phyloP scores from a whole-genome alignment of 1,284 basidiomycete genomes.

The Ceratobasidium theobromae region DNA sequence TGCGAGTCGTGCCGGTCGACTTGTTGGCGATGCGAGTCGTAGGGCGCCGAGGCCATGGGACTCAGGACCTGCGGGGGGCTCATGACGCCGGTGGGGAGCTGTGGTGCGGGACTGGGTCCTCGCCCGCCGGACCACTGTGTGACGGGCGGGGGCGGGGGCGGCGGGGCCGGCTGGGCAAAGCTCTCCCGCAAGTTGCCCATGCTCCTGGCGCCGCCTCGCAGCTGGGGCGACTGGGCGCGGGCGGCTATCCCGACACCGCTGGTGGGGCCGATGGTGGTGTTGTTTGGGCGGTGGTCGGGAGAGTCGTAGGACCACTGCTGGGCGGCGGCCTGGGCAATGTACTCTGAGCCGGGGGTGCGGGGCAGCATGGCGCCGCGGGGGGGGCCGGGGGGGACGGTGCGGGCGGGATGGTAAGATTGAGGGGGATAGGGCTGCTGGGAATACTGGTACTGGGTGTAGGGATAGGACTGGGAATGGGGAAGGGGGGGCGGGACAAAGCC shows the following conservation, averaged over 20 bases:
- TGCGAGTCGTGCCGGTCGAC: neutral
- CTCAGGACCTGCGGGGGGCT: constrained; percentile 6
- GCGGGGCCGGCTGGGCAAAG: neutral
- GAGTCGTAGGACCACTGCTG: neutral
- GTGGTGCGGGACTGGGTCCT: constrained; percentile 11
- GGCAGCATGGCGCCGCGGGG: constrained; percentile 20
- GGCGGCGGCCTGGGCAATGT: constrained; percentile 9
- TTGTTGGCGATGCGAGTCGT: neutral
- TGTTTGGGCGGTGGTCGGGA: neutral
- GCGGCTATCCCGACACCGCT: neutral
- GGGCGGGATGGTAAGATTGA: neutral
- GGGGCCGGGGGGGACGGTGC: constrained; percentile 5
- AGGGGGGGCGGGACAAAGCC: neutral
- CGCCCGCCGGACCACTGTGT: constrained; percentile 2
- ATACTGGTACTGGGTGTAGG: neutral
- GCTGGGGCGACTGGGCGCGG: constrained; percentile 17
- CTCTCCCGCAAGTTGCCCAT: constrained; percentile 21
- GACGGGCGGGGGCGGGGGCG: neutral
- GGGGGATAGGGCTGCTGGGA: neutral
- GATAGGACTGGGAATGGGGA: neutral
- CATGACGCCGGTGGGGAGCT: neutral
- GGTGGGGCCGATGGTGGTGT: neutral
- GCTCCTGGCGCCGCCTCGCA: neutral
- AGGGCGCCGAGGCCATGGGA: neutral
- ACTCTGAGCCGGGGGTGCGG: constrained; percentile 24